Evolutionary conservation across 2,329 filamentous ascomycete genomes (phyloP), one percentile per base, ranked within the genome.

Genomic region (Monosporascus ibericus): DNA sequence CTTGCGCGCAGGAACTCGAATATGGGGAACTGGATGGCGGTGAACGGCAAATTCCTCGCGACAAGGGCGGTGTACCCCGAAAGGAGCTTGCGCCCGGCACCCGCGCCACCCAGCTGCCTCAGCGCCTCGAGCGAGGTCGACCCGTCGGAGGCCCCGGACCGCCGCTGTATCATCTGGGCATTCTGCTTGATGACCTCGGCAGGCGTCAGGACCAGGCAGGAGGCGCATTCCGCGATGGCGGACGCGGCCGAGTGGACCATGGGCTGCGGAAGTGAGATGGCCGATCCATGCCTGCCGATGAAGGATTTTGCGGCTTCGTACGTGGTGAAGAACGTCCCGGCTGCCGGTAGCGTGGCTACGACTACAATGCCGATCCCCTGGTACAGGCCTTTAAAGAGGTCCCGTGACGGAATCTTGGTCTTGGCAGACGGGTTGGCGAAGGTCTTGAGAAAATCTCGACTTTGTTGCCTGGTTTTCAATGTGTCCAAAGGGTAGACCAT

Each of bases 121-220:
- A 82, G 68, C 1, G 76, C 75, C 53, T 71, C 68, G n/a, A 80
- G 61, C 0, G 77, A 81, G 0, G 75, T 76, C 5, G 71, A 73
- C 24, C 50, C 47, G 8, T 47, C 58, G 17, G 56, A 63, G 34
- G 63, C 46, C 27, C 37, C 54, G 52, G 53, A 47, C 15, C 62
- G 64, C 9, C 56, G 63, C 22, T 75, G 60, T 36, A 94, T 75
- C 80, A 96, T 91, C 69, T 96, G 91, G 0, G 92, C 90, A 69
- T 96, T 96, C 67, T 95, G 91, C 72, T 96, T 96, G 57, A 96
- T 82, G 7, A 95, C 89, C 68, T 96, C 91, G 15, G 90, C 90
- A 0, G 91, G 92, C 0, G 91, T 92, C 37, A 96, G 80, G 55
- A 96, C 88, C 20, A 90, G 77, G 65, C 92, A 96, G 5, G 90